Base-by-base conservation (phyloP, 2,329 filamentous ascomycete genomes). In the Pseudogymnoascus sp. region DNA sequence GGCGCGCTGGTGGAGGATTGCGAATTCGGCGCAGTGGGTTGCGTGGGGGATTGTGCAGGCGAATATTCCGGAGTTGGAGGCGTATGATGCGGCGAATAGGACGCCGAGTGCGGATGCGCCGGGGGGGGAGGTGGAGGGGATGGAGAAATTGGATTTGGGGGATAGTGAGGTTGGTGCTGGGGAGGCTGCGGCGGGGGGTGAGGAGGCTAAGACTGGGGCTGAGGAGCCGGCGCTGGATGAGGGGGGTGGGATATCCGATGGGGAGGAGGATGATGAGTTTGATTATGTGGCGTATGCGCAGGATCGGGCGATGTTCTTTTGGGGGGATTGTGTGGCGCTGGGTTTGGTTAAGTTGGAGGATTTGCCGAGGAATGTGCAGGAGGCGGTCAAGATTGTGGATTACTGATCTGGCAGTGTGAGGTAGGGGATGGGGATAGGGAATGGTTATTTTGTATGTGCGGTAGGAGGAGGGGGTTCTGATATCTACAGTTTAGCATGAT, bases 11-110 rank as follows among this genome's bases (percentile, higher is more conserved):
- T 99, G 94, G 94, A 85, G 94, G 2, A 79, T 90, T 0, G 90
- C 91, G 39, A 96, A 94, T 75, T 92, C 88, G 36, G 91, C 90
- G 1, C 85, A 89, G 75, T 99, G 94, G 94, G 85, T 95, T 25
- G 90, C 92, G 1, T 99, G 94, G 94, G 94, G 94, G 25, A 90
- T 97, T 65, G 89, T 99, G 60, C 94, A 99, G 76, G 93, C 94
- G 58, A 92, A 94, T 72, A 81, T 96, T 1, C 86, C 90, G 0
- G 90, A 87, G 0, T 79, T 93, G 72, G 84, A 87, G 15, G 75
- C 77, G 13, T 78, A 79, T 36, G 76, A 74, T 12, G 74, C 75
- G 62, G 74, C 72, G 9, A 68, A n/a, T 8, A 12, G 35, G 29
- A 59, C 31, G 31, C 15, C 55, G n/a, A 35, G 52, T 33, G 52